Conservation (phyloP, 176 grass and related monocot species). For the Triticum timopheevii region DNA sequence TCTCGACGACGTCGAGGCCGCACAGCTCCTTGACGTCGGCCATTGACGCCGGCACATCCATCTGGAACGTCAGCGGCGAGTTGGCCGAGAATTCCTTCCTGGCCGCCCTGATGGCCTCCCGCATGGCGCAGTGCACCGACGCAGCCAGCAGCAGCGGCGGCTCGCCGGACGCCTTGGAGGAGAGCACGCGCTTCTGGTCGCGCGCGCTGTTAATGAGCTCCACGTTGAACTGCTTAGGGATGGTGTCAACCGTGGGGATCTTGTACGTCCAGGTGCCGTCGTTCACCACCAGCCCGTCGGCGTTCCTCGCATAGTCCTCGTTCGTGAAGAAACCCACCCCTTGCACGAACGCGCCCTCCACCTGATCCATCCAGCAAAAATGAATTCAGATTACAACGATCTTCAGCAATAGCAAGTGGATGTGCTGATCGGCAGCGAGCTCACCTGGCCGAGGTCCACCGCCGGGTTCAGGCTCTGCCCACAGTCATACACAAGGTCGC, state of each 20-base stretch:
- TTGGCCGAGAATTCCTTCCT: conserved; percentile 45
- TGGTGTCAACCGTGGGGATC: conserved; percentile 76
- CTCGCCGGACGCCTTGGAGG: conserved; percentile 89
- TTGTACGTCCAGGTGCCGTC: conserved; percentile 93
- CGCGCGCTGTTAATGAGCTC: conserved; percentile 64
- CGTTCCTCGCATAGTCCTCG: conserved; percentile 66
- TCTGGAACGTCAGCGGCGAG: conserved; percentile 53
- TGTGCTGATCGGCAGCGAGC: neutral
- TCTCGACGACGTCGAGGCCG: conserved; percentile 82
- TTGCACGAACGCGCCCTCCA: conserved; percentile 72
- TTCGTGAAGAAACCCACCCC: conserved; percentile 82
- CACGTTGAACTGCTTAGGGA: conserved; percentile 79
- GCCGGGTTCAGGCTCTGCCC: conserved; percentile 87
- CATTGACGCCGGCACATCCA: conserved; percentile 85
- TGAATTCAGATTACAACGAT: neutral
- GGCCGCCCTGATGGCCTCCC: conserved; percentile 83
- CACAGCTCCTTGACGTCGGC: conserved; percentile 86
- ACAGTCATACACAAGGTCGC: conserved; percentile 74
- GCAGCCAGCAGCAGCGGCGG: conserved; percentile 79
- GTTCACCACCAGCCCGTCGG: conserved; percentile 59
- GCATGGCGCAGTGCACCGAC: conserved; percentile 88
- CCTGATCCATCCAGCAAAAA: conserved; percentile 23
- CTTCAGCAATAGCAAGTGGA: neutral
- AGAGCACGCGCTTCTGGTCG: conserved; percentile 67
- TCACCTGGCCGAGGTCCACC: conserved; percentile 85